Evolutionary conservation across 108 stramenopile genomes (phyloP), one percentile per base, ranked within the genome.

Genomic region (Skeletonema grethae): DNA sequence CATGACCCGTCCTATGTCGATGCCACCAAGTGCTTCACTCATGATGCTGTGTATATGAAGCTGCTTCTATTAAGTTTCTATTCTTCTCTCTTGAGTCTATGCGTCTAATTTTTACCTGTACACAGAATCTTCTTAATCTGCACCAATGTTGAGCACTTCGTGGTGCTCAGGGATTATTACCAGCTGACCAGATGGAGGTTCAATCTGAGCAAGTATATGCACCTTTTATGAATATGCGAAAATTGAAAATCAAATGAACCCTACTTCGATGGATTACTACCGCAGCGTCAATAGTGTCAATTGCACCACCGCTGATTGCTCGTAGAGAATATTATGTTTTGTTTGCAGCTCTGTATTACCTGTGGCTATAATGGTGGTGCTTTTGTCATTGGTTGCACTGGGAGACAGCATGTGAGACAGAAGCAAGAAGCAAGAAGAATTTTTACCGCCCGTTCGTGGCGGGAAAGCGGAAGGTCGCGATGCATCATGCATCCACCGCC

Each of bases 1-100:
- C 62, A 95, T 72, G 45, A 95, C 71, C 61, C 83, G 77, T 66
- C 72, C 76, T 67, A 95, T 92, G 61, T 95, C 90, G 25, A 66
- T 45, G 39, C 86, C 85, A 7, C 63, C 39, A 1, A 85, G 73
- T 13, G 32, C 30, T 10, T 67, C 73, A 22, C 29, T 58, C 30
- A 60, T 34, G 25, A 32, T 34, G 32, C 5, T 60, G 28, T 31
- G 1, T 22, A 7, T 22, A n/a, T n/a, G n/a, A n/a, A 9, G 50
- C 8, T 53, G 50, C 0, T 24, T 53, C 50, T 53, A 53, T 22
- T 2, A 4, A 18, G 5, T 48, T 48, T 5, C 25, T 28, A 28
- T 45, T 45, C 13, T 45, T 45, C 13, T 45, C 11, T 4, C 50
- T 22, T n/a, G 41, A n/a, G 41, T 43, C 2, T 43, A 43, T 43